Evolutionary conservation across 768 basidiomycete genomes (phyloP).

Genomic region (Lyophyllum atratum): DNA sequence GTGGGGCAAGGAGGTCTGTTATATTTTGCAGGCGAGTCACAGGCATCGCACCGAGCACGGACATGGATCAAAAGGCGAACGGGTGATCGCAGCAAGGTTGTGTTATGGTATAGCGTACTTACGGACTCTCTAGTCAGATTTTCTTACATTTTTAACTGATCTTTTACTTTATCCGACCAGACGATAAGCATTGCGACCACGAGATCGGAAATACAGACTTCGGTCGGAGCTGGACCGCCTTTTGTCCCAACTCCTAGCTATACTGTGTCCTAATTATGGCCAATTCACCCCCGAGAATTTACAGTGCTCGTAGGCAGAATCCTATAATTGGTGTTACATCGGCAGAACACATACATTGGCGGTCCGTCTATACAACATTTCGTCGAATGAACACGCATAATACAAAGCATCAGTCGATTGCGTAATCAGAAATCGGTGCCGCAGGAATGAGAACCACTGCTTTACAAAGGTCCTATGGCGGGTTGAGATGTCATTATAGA

Average conservation of each 20-base stretch:
- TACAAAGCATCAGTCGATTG: not conserved
- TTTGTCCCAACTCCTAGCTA: too few relatives aligned
- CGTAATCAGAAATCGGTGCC: not conserved
- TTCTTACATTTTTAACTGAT: too few relatives aligned
- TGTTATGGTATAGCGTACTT: too few relatives aligned
- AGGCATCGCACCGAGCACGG: not conserved
- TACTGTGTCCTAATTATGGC: too few relatives aligned
- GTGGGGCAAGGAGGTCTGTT: not conserved
- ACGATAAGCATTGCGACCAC: too few relatives aligned
- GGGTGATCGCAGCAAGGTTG: too few relatives aligned
- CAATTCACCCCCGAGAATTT: too few relatives aligned
- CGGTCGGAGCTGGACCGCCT: too few relatives aligned
- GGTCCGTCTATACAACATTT: not conserved
- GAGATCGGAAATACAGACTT: too few relatives aligned
- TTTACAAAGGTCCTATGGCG: not conserved
- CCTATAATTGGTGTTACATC: not conserved
- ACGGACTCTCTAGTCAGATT: too few relatives aligned
- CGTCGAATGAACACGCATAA: not conserved
- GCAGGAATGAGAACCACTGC: not conserved
- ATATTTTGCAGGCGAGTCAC: not conserved
- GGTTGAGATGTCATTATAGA: not conserved
- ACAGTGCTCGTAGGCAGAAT: not conserved
- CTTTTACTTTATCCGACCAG: too few relatives aligned
- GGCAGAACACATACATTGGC: not conserved
- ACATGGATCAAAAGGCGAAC: not conserved